phyloP scores from a whole-genome alignment of 805 yeast genomes.

The Metschnikowia lachancei region DNA sequence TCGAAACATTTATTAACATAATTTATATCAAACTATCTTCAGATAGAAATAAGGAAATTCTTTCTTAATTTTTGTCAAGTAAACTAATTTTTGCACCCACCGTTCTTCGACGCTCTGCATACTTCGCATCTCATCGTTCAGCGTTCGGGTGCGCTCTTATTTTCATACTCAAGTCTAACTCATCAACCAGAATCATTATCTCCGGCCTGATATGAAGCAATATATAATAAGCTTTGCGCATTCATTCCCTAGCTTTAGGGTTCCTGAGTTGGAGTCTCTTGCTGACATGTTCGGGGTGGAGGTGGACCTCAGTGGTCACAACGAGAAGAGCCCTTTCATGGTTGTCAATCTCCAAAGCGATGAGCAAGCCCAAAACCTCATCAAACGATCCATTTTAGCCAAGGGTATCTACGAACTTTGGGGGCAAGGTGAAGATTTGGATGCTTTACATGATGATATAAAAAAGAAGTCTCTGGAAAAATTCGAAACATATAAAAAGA shows the following conservation, averaged over 20 bases:
- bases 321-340: constrained; percentile 64
- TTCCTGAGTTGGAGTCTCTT: constrained; percentile 79
- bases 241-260: constrained; percentile 71
- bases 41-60: too few species aligned
- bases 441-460: constrained; percentile 55
- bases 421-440: constrained; percentile 64
- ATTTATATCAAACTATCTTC: too few species aligned
- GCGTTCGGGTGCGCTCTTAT: not conserved
- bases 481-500: constrained; percentile 38
- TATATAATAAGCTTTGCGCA: constrained; percentile 86
- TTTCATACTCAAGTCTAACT: not conserved
- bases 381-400: constrained; percentile 65
- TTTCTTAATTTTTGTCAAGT: not conserved
- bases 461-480: constrained; percentile 30
- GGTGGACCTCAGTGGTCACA: constrained; percentile 60
- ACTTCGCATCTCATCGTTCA: not conserved
- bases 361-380: constrained; percentile 59
- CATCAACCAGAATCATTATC: not conserved
- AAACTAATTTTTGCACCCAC: not conserved
- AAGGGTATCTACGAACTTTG: constrained; percentile 81
- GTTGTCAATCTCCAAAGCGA: constrained; percentile 65
- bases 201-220: constrained; percentile 39
- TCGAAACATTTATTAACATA: too few species aligned
- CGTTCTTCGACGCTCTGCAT: not conserved
- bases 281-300: constrained; percentile 60